Percentiles rank a stretch among this genome's conserved stretches.
These are phyloP conservation scores for Atkinsonella texensis DNA, from an alignment of 2,329 filamentous ascomycete genomes.

Conservation along the genomic window DNA sequence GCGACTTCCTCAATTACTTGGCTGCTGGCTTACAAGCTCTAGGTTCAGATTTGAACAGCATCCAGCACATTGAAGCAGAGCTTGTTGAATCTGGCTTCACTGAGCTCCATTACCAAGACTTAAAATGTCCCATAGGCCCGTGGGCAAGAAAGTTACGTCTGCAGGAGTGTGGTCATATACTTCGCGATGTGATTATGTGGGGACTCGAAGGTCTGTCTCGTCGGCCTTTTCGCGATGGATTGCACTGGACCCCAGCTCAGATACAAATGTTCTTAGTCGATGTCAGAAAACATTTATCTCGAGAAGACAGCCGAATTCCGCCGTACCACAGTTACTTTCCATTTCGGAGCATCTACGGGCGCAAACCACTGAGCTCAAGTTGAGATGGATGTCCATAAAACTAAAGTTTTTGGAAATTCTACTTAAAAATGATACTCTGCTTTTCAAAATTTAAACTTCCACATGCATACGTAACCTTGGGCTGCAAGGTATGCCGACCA, in stretches of 20 bases:
- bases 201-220: conserved; percentile 27
- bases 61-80: conserved; percentile 23
- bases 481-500: no score
- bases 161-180: conserved; percentile 32
- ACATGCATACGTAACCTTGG: no score
- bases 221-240: conserved; percentile 26
- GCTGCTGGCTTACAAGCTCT: conserved; percentile 27
- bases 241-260: conserved; percentile 28
- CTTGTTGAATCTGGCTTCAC: conserved; percentile 30
- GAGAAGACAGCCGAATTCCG: conserved; percentile 21
- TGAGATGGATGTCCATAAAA: not conserved
- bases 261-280: conserved; percentile 32
- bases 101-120: conserved; percentile 25
- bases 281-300: conserved; percentile 26
- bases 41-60: conserved; percentile 30
- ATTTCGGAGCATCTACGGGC: conserved; percentile 26
- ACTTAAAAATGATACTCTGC: not conserved
- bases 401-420: not conserved
- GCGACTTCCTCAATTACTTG: conserved; percentile 32
- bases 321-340: conserved; percentile 28
- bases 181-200: conserved; percentile 30
- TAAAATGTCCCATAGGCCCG: conserved; percentile 36
- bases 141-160: conserved; percentile 33
- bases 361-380: conserved; percentile 20
- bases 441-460: not conserved